Percentiles rank a stretch among this genome's conserved stretches.
Evolutionary conservation across 352 stramenopile genomes (phyloP).

Genomic region (Phytophthora pluvialis): DNA sequence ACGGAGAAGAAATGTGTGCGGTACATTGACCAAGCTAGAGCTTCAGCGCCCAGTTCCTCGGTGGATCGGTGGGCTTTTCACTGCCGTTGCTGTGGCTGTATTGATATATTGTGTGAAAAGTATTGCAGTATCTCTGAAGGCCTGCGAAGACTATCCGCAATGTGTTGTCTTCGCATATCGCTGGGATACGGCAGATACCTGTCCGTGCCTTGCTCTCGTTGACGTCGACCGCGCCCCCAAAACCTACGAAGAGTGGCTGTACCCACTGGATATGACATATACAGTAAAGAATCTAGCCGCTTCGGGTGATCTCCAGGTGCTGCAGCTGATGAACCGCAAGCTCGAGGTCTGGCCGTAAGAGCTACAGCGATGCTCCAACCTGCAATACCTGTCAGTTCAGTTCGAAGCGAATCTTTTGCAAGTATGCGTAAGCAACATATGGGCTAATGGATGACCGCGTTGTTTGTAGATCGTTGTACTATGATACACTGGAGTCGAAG

Average conservation of each 20-base stretch:
- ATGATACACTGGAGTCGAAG: slow-evolving; percentile 28
- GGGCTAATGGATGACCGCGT: too few species aligned
- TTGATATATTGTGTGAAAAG: too few species aligned
- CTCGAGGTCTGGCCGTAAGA: slow-evolving; percentile 27
- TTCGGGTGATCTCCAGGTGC: slow-evolving; percentile 20
- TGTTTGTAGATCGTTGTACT: slow-evolving; percentile 18
- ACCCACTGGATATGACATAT: slow-evolving; percentile 18
- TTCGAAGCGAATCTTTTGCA: too few species aligned
- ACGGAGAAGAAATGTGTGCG: not conserved
- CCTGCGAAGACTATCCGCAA: slow-evolving; percentile 6
- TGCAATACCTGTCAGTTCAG: slow-evolving; percentile 24
- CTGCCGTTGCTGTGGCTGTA: too few species aligned
- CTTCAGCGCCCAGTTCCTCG: not conserved
- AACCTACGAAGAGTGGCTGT: slow-evolving; percentile 23
- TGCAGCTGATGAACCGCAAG: slow-evolving; percentile 39
- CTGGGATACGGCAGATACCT: slow-evolving; percentile 19
- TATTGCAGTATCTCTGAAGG: too few species aligned
- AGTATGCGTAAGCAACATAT: too few species aligned
- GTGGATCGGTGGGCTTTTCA: too few species aligned
- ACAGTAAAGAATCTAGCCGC: slow-evolving; percentile 21
- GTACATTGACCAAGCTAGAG: not conserved
- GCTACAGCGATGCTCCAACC: slow-evolving; percentile 22
- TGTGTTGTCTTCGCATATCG: slow-evolving; percentile 24
- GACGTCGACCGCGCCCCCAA: slow-evolving; percentile 26
- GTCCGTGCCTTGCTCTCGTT: slow-evolving; percentile 44